phyloP scores from a whole-genome alignment of 768 basidiomycete genomes.

The Russula earlei region DNA sequence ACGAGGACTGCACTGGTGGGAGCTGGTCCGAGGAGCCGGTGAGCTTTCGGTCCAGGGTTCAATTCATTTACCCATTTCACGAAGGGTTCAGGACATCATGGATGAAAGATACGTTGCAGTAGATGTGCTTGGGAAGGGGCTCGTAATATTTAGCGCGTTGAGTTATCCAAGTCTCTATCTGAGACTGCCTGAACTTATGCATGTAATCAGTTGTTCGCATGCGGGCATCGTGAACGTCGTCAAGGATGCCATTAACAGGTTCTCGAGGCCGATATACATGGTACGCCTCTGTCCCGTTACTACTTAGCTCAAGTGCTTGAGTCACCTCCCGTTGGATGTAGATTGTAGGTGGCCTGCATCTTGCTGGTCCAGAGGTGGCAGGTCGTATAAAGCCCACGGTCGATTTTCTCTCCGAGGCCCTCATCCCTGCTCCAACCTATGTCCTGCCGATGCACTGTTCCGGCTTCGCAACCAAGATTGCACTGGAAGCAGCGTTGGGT shows the following conservation, averaged over 20 bases:
- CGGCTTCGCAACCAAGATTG: conserved; percentile 68
- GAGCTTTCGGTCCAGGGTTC: not conserved
- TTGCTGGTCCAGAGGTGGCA: conserved; percentile 60
- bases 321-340: conserved; percentile 23
- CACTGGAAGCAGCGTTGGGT: conserved; percentile 58
- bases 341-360: conserved; percentile 77
- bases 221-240: conserved; percentile 83
- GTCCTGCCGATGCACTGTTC: conserved; percentile 82
- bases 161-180: conserved; percentile 25
- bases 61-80: not conserved
- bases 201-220: conserved; percentile 46
- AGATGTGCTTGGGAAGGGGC: conserved; percentile 73
- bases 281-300: conserved; percentile 29
- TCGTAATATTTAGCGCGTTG: conserved; percentile 77
- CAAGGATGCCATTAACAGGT: conserved; percentile 52
- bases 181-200: not conserved
- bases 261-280: conserved; percentile 69
- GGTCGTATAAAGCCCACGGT: conserved; percentile 61
- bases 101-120: conserved; percentile 74
- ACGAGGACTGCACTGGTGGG: conserved; percentile 39
- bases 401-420: conserved; percentile 50
- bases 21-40: conserved; percentile 32
- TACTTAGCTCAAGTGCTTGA: not conserved
- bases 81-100: conserved; percentile 50
- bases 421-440: conserved; percentile 57